Evolutionary conservation across 306 rosid species (phyloP).

Genomic region (Cucurbita moschata): DNA sequence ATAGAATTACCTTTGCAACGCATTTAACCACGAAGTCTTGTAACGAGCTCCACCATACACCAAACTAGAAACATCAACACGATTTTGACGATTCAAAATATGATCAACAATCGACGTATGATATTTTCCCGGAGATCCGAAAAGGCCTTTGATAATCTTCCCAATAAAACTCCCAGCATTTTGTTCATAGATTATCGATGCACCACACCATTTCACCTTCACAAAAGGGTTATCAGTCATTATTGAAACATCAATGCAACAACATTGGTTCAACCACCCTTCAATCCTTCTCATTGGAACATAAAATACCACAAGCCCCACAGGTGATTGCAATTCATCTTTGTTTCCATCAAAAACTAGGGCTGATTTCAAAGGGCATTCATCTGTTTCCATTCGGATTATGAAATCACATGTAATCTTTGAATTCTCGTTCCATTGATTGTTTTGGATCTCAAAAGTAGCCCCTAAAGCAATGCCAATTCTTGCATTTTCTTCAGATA

Average conservation of each 20-base stretch:
- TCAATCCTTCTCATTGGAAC: conserved; percentile 3
- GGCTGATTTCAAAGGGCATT: neutral
- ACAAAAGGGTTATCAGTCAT: neutral
- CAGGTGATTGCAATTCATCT: neutral
- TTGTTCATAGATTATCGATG: neutral
- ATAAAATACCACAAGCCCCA: neutral
- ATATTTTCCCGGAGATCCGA: neutral
- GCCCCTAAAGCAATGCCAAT: conserved; percentile 9
- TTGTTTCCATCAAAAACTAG: neutral
- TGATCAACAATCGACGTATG: conserved; percentile 3
- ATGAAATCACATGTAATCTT: neutral
- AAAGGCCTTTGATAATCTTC: neutral
- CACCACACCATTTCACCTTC: conserved; percentile 4
- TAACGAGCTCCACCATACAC: neutral
- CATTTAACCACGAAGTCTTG: conserved; percentile 2
- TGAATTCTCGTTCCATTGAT: neutral
- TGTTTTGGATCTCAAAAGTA: neutral
- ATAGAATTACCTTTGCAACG: neutral
- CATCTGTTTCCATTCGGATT: neutral
- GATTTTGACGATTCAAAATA: neutral
- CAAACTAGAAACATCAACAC: neutral
- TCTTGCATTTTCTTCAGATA: neutral
- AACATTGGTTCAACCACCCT: neutral
- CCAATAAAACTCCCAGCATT: neutral
- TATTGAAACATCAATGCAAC: neutral